These are phyloP conservation scores for Psilocybe cubensis DNA, from an alignment of 768 basidiomycete species.

Conservation along the genomic window DNA sequence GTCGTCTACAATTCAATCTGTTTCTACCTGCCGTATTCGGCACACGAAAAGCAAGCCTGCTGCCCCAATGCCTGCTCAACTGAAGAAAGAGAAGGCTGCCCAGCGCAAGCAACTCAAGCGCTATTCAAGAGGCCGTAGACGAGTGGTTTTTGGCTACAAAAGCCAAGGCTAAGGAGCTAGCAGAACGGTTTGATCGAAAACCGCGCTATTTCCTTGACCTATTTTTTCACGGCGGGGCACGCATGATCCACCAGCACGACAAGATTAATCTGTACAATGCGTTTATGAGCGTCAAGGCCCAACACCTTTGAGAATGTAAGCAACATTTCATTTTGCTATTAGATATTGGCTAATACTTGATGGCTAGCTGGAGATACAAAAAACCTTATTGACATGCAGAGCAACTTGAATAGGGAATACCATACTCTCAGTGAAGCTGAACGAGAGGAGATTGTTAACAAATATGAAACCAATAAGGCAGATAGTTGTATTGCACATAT, in stretches of 20 bases:
- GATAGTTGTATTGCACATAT: no score
- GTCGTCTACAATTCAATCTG: no score
- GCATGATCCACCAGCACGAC: not conserved
- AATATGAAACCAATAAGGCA: not conserved
- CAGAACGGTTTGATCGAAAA: constrained; percentile 2
- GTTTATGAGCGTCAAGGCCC: constrained; percentile 3
- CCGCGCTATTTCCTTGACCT: constrained; percentile 7
- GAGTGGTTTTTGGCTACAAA: constrained; percentile 1
- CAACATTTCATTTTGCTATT: not conserved
- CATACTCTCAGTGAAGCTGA: not conserved
- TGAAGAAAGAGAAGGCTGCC: not conserved
- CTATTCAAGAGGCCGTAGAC: not conserved
- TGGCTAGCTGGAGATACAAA: not conserved
- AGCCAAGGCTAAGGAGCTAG: not conserved
- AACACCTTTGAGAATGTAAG: constrained; percentile 2
- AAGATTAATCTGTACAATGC: constrained; percentile 8
- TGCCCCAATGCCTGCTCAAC: not conserved
- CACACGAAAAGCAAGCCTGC: no score
- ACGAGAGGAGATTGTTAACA: not conserved
- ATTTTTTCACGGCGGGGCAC: constrained; percentile 1
- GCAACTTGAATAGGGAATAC: constrained; percentile 12
- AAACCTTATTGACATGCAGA: not conserved
- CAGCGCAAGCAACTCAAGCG: not conserved
- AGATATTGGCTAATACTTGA: not conserved
- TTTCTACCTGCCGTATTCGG: no score